A percentile compares a stretch with the other conserved stretches of the same genome.
Conservation (phyloP, 805 yeast species). For the Kuraishia hungarica region DNA sequence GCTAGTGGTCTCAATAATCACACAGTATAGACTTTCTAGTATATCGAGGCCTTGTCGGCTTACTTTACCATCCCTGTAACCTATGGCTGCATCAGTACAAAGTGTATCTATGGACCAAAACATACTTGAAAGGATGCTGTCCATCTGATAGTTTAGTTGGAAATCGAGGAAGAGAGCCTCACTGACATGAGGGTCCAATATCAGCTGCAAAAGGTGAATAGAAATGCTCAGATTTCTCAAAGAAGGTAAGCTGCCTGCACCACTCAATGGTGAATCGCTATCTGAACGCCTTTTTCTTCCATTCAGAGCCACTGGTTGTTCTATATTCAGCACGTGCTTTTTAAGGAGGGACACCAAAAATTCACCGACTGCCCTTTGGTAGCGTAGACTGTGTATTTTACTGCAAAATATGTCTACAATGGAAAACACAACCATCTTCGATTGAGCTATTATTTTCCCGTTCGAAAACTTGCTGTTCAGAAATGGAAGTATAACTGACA, state of each 20-base stretch:
- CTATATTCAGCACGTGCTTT: background rate
- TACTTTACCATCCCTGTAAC: background rate
- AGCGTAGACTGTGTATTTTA: slow-evolving; percentile 14
- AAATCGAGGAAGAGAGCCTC: slow-evolving; percentile 2
- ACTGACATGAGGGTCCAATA: background rate
- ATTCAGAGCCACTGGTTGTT: background rate
- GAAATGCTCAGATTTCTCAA: slow-evolving; percentile 1
- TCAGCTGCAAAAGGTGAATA: slow-evolving; percentile 1
- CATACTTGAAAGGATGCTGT: background rate
- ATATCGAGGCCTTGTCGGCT: background rate
- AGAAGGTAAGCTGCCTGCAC: background rate
- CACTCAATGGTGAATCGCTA: background rate
- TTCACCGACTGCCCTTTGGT: slow-evolving; percentile 10
- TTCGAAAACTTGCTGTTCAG: slow-evolving; percentile 17
- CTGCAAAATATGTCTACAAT: slow-evolving; percentile 14
- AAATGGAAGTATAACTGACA: slow-evolving; percentile 14
- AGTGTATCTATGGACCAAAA: background rate
- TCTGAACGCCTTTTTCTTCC: background rate
- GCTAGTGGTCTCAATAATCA: background rate
- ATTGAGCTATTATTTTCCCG: slow-evolving; percentile 12
- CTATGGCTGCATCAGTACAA: background rate
- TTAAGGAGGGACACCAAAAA: background rate
- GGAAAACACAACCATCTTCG: slow-evolving; percentile 14
- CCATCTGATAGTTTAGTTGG: background rate
- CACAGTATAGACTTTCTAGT: background rate